A percentile compares a stretch with the other conserved stretches of the same genome.
These are phyloP conservation scores for Solanum etuberosum DNA, from an alignment of 257 asterid species.

Conservation along the genomic window DNA sequence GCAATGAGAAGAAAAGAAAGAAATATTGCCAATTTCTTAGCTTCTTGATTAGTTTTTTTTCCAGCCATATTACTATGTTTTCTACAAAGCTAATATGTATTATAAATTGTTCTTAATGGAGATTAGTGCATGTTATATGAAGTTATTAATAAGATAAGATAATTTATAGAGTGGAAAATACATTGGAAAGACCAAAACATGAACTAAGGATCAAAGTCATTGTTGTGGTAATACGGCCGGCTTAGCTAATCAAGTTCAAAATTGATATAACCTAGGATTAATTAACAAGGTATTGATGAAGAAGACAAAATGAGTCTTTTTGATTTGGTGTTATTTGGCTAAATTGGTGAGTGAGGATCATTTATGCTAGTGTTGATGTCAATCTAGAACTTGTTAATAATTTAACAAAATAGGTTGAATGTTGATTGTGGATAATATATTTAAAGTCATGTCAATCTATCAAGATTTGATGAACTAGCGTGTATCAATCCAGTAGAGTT, in stretches of 20 bases:
- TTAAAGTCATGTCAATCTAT: background rate
- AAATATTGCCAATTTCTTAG: background rate
- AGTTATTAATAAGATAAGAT: background rate
- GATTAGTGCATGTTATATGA: background rate
- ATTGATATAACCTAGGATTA: background rate
- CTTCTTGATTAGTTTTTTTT: background rate
- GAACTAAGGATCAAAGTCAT: background rate
- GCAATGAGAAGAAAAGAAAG: background rate
- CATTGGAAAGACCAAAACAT: background rate
- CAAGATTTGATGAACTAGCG: too few relatives aligned
- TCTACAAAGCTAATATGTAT: background rate
- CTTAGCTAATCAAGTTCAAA: background rate
- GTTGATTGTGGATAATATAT: too few relatives aligned
- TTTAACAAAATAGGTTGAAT: background rate
- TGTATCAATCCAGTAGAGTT: background rate
- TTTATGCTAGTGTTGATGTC: background rate
- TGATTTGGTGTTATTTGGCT: background rate
- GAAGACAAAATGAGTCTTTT: background rate
- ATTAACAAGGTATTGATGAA: background rate
- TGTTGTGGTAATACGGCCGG: background rate
- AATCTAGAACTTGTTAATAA: too few relatives aligned
- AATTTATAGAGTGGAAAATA: background rate
- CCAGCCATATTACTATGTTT: background rate
- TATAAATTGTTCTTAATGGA: background rate
- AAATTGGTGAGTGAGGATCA: background rate